Base-by-base conservation (phyloP, 176 grass and related monocot species). In the Elaeis guineensis region DNA sequence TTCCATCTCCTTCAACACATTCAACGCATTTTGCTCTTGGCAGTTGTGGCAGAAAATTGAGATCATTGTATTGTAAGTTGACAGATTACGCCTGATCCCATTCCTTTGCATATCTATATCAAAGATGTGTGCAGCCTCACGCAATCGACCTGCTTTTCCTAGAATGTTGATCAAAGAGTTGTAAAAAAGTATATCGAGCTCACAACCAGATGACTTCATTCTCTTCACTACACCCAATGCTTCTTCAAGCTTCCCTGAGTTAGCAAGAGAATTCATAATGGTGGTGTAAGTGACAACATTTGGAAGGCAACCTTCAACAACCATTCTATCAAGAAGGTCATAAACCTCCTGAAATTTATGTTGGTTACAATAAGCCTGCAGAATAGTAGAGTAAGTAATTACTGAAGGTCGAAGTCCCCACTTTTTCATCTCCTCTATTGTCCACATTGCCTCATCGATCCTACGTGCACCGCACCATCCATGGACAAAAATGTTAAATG, bases 61-160 rank as follows among this genome's bases (percentile, higher is more conserved):
- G 58, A 95, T 73, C 90, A 89, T 89, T 57, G 82, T 86, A 73
- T 95, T 95, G 58, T 81, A 95, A 17, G 86, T 95, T 24, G 70
- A 70, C 48, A 85, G 59, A 63, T 21, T 81, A 73, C 16, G 49
- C 64, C 62, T 5, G 25, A 95, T 66, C 6, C 71, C 76, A 57
- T 89, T 83, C 62, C 4, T 78, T 53, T 81, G 63, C 86, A 95
- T 89, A 68, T 95, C 90, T 21, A 83, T 26, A 59, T 75, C 70
- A 78, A 86, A 95, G 48, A 89, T 78, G 32, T 80, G 79, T 62
- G 56, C 72, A 66, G 90, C 86, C 55, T 89, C 82, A 3, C 68
- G 77, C 39, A 89, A 35, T 53, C 70, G 54, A 21, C 77, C 82
- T 0, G 79, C 70, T 67, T 70, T 83, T 28, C 82, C 90, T 24